These are phyloP conservation scores for Plantago elongata DNA, from an alignment of 257 asterid species.

Conservation along the genomic window DNA sequence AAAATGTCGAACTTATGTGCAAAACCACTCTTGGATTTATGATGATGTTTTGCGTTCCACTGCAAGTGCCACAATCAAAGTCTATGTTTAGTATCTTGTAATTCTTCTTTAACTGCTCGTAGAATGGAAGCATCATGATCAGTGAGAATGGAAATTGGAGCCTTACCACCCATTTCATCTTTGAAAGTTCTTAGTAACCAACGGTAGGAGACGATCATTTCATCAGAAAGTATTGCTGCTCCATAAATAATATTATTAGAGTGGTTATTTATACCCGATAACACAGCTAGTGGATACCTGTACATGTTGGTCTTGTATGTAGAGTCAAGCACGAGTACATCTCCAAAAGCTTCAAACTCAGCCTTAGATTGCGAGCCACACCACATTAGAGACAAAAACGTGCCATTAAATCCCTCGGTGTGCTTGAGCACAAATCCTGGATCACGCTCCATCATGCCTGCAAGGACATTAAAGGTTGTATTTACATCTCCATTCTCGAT, in stretches of 20 bases:
- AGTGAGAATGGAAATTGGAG: neutral
- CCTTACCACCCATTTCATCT: neutral
- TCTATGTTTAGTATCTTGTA: neutral
- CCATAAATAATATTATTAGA: neutral
- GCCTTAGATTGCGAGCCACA: neutral
- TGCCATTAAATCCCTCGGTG: neutral
- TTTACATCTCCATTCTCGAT: neutral
- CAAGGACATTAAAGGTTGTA: neutral
- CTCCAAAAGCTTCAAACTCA: neutral
- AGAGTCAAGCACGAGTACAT: neutral
- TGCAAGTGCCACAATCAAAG: neutral
- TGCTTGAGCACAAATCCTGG: neutral
- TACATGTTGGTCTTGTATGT: neutral
- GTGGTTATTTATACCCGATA: slow-evolving; percentile 1
- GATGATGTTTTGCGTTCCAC: neutral
- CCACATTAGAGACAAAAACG: neutral
- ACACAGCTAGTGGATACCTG: neutral
- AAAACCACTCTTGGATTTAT: neutral
- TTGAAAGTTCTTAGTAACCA: neutral
- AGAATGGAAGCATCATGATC: no score
- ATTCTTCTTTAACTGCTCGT: neutral
- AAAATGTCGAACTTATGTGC: neutral
- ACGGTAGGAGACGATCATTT: neutral
- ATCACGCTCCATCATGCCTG: neutral
- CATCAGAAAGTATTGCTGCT: neutral